These are phyloP conservation scores for Hypoxylon sp. DNA, from an alignment of 2,329 filamentous ascomycete genomes.

Conservation along the genomic window DNA sequence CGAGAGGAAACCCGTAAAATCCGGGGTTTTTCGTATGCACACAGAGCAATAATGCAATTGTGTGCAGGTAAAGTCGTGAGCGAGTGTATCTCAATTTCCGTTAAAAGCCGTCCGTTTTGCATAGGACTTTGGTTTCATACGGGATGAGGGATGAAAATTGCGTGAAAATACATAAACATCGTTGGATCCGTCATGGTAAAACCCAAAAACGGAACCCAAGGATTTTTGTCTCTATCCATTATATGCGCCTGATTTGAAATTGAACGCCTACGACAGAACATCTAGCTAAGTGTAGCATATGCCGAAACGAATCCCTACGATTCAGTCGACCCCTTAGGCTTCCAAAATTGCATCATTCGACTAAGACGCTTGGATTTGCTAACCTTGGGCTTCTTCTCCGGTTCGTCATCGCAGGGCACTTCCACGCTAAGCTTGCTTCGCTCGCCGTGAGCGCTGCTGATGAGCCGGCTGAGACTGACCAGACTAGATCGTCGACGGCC, in stretches of 20 bases:
- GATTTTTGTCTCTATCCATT: slow-evolving; percentile 4
- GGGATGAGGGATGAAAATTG: slow-evolving; percentile 27
- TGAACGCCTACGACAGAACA: slow-evolving; percentile 7
- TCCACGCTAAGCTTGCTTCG: slow-evolving; percentile 78
- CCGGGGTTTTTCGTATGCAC: slow-evolving; percentile 29
- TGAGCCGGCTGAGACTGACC: slow-evolving; percentile 78
- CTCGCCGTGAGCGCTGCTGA: slow-evolving; percentile 78
- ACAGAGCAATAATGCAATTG: slow-evolving; percentile 22
- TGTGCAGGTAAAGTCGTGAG: slow-evolving; percentile 31
- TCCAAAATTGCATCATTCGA: slow-evolving; percentile 83
- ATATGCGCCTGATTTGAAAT: background rate
- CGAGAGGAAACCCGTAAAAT: slow-evolving; percentile 27
- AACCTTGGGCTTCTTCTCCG: slow-evolving; percentile 63
- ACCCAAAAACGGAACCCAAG: slow-evolving; percentile 3
- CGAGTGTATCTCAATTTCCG: slow-evolving; percentile 25
- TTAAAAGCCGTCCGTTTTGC: slow-evolving; percentile 15
- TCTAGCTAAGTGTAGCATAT: slow-evolving; percentile 16
- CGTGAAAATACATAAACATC: slow-evolving; percentile 38
- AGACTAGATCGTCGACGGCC: slow-evolving; percentile 78
- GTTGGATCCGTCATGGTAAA: slow-evolving; percentile 24
- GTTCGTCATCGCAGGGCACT: slow-evolving; percentile 64
- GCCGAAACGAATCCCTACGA: slow-evolving; percentile 32
- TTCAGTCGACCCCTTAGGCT: slow-evolving; percentile 58
- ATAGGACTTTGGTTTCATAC: slow-evolving; percentile 17
- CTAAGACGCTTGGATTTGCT: slow-evolving; percentile 76